These are phyloP conservation scores for Arctium minus DNA, from an alignment of 129 eudicot species.

Conservation along the genomic window DNA sequence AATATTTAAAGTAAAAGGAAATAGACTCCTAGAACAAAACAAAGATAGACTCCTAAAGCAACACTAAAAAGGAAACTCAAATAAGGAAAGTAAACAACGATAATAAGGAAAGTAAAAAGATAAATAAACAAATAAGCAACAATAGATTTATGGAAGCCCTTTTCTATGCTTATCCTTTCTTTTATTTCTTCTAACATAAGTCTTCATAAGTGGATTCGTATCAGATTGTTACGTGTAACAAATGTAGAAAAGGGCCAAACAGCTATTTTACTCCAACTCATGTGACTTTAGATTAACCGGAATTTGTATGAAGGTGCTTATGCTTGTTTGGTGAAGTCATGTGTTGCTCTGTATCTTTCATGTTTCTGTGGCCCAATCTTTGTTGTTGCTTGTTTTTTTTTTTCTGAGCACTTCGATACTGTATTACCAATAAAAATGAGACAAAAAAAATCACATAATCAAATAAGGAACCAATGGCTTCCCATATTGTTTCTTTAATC, in stretches of 20 bases:
- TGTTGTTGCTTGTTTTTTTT: neutral
- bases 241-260: neutral
- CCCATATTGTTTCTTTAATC: neutral
- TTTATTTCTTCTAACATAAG: too few relatives aligned
- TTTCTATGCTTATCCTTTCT: too few relatives aligned
- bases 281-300: constrained; percentile 9
- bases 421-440: neutral
- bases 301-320: constrained; percentile 11
- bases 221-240: neutral
- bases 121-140: too few relatives aligned
- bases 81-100: too few relatives aligned
- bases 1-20: too few relatives aligned
- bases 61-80: too few relatives aligned
- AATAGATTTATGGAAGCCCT: too few relatives aligned
- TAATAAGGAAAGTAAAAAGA: too few relatives aligned
- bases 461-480: neutral
- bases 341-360: neutral
- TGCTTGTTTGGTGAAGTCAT: neutral
- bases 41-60: too few relatives aligned
- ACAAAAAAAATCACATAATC: neutral
- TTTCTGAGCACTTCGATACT: neutral
- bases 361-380: neutral
- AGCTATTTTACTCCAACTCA: neutral
- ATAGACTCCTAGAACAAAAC: too few relatives aligned
- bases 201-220: too few relatives aligned